Base-by-base conservation (phyloP, 202 grass and related monocot genomes). In the Alloteropsis angusta region DNA sequence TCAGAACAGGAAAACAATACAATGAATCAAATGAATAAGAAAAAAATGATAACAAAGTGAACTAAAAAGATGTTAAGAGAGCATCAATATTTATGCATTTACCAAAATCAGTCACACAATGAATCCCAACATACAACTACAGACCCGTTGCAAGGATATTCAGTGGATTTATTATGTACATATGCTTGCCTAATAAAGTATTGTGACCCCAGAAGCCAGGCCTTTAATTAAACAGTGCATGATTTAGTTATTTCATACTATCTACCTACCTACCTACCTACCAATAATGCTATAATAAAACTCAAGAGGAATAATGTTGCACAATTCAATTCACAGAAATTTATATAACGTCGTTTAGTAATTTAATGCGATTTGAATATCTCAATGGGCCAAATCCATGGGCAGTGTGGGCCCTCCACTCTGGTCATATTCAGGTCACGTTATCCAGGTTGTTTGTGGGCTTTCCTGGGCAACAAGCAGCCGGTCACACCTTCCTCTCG, bases 191-290 rank as follows among this genome's bases (percentile, higher is more conserved):
- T 45, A 56, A 5, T 60, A 43, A 59, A 59, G 26, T 30, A 59
- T 9, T n/a, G 44, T 6, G 2, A 60, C 2, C 19, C 53, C 56
- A 74, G 36, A 28, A 21, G 71, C 49, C 28, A 30, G 28, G 28
- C 15, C 22, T 15, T 58, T 32, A 60, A 57, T 34, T 60, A 10
- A 10, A 60, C 9, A 74, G 21, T 74, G 21, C 41, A 43, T 28
- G 23, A 15, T 60, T 28, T 70, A 25, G 30, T 85, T 38, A 58
- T 85, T 65, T 79, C 30, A 39, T n/a, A 66, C 19, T 8, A 65
- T 25, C 30, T 26, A 64, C 16, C 46, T 63, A 60, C 0, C 30
- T 26, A 64, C 16, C 46, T 63, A 60, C 0, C 38, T 63, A 71
- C 5, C 38, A 61, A 60, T 44, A 55, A 71, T 9, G 49, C 13